Base-by-base conservation (phyloP, 495 filamentous ascomycete genomes). In the Xylaria venustula region DNA sequence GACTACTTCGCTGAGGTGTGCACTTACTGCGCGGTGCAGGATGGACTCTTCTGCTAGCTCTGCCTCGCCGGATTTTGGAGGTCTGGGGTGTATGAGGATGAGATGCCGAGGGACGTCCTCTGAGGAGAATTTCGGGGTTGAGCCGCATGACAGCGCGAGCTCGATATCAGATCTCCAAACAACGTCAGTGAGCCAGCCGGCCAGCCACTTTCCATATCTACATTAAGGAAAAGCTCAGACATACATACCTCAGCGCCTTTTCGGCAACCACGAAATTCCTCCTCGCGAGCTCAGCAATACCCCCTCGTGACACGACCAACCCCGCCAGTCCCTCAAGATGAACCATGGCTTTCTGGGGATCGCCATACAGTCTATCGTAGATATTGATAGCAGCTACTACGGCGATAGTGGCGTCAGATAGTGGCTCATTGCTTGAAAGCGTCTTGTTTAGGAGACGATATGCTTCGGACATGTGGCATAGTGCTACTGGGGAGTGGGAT, bases 321-420 rank as follows among this genome's bases (percentile, higher is more conserved):
- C 19, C 7, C 12, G 30, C 9, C 11, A 60, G 20, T 11, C 48
- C 58, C 15, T 41, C 34, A 22, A 53, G 36, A 17, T 60, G 58
- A 17, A 60, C 28, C 48, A 53, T 52, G 44, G 58, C 48, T 50
- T 50, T 59, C 22, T 50, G 11, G 12, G 30, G 22, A 19, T 50
- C 32, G 23, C 56, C 56, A 17, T 50, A 50, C 3, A 59, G 32
- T 14, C 56, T 48, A 17, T 59, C 56, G n/a, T 59, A 59, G 28
- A 59, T 42, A 8, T 26, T 48, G 14, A 41, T 37, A 17, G 56
- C 7, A 9, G 46, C 28, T 20, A 59, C 56, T 3, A 59, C 46
- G 28, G 56, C 44, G 4, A 59, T 28, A 11, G 56, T 49, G 30
- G 45, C 9, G 14, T 59, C 56, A 7, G 56, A 49, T 22, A 59